Percentiles rank a stretch among this genome's conserved stretches.
Conservation (phyloP, 805 yeast species). For the Starmerella floricola region DNA sequence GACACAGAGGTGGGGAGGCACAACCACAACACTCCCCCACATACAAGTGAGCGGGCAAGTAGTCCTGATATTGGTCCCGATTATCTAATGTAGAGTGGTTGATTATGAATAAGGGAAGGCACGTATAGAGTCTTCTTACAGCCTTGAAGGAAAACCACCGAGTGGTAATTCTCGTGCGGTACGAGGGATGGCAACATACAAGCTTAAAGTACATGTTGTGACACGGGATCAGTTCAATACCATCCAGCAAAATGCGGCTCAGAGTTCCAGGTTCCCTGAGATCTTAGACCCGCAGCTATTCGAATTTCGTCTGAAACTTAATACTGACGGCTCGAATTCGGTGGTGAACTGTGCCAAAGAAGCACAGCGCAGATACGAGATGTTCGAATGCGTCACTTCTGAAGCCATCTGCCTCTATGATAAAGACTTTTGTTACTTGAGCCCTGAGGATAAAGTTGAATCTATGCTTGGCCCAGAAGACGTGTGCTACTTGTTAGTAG, state of each 20-base stretch:
- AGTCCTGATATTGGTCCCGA: background rate
- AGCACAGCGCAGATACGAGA: slow-evolving; percentile 5
- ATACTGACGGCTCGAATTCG: background rate
- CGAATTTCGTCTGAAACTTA: slow-evolving; percentile 3
- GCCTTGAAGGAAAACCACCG: background rate
- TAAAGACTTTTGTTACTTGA: slow-evolving; percentile 8
- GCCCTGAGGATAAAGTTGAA: slow-evolving; percentile 2
- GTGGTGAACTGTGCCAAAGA: slow-evolving; percentile 2
- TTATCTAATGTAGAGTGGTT: too few species aligned
- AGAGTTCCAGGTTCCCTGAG: background rate
- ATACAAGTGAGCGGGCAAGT: too few species aligned
- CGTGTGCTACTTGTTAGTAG: slow-evolving; percentile 8
- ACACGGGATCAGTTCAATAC: background rate
- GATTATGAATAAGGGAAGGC: too few species aligned
- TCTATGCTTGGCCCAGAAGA: background rate
- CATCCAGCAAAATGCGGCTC: slow-evolving; percentile 1
- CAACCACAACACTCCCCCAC: too few species aligned
- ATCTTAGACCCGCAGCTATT: background rate
- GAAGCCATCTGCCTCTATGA: slow-evolving; percentile 5
- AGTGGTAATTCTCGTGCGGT: background rate
- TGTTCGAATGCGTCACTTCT: slow-evolving; percentile 1
- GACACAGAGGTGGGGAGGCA: too few species aligned
- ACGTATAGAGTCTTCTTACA: too few species aligned
- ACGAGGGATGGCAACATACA: background rate
- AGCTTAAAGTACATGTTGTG: slow-evolving; percentile 5